phyloP scores from a whole-genome alignment of 1,284 basidiomycete genomes.

The Abortiporus biennis region DNA sequence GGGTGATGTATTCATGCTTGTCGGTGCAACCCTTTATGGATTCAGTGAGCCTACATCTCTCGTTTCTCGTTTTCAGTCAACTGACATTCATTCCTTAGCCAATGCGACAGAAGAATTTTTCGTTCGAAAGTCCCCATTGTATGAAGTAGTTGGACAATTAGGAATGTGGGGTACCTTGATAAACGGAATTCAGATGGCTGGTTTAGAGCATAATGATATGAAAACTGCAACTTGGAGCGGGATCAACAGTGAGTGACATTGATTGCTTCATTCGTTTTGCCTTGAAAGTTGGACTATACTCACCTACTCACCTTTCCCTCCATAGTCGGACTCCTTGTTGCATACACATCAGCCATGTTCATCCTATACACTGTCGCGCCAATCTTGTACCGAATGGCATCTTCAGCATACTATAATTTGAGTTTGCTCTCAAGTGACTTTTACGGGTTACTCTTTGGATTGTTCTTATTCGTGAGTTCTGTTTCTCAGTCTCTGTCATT shows the following conservation, averaged over 20 bases:
- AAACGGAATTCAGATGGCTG: constrained; percentile 71
- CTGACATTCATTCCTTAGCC: constrained; percentile 32
- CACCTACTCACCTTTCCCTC: constrained; percentile 4
- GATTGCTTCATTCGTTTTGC: background rate
- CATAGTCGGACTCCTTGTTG: constrained; percentile 65
- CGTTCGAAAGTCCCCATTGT: constrained; percentile 72
- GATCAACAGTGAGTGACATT: constrained; percentile 42
- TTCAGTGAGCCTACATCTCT: constrained; percentile 51
- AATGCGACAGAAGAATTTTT: constrained; percentile 86
- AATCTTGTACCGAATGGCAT: constrained; percentile 77
- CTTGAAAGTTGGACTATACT: no score
- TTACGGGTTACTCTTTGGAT: constrained; percentile 76
- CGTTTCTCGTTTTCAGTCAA: background rate
- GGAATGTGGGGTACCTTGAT: constrained; percentile 81
- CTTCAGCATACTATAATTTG: constrained; percentile 79
- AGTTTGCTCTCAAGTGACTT: constrained; percentile 81
- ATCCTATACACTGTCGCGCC: constrained; percentile 81
- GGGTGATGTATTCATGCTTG: constrained; percentile 84
- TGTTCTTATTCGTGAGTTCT: constrained; percentile 32
- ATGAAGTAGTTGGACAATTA: constrained; percentile 81
- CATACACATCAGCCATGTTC: constrained; percentile 76
- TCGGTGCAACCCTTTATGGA: constrained; percentile 80
- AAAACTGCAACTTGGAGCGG: constrained; percentile 65
- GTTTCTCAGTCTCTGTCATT: constrained; percentile 4
- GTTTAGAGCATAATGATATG: constrained; percentile 67